Evolutionary conservation across 768 basidiomycete genomes (phyloP).

Genomic region (Lyophyllum semitale): DNA sequence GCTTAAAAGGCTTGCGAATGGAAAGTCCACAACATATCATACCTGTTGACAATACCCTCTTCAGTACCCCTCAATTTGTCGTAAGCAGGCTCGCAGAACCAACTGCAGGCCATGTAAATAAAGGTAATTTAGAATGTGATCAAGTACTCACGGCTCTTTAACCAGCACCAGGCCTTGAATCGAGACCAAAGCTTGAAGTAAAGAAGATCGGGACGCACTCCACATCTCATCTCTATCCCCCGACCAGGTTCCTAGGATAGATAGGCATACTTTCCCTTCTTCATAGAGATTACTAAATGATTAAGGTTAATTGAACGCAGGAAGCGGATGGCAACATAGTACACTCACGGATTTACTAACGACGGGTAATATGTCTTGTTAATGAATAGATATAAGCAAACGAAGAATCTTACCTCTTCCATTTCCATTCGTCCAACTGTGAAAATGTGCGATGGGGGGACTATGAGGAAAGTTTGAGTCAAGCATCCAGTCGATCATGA

Average conservation of each 20-base stretch:
- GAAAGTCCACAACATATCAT: constrained; percentile 6
- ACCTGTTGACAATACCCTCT: constrained; percentile 89
- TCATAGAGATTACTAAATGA: constrained; percentile 80
- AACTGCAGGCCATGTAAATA: constrained; percentile 40
- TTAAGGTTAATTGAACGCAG: not conserved
- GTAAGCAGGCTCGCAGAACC: constrained; percentile 92
- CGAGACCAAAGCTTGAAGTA: constrained; percentile 90
- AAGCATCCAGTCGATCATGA: constrained; percentile 92
- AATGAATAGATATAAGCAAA: not conserved
- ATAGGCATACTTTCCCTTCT: constrained; percentile 93
- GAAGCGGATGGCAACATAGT: not conserved
- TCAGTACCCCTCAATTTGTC: constrained; percentile 90
- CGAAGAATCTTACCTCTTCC: constrained; percentile 63
- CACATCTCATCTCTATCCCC: constrained; percentile 89
- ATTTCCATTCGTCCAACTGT: constrained; percentile 93
- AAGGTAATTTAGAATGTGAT: constrained; percentile 1
- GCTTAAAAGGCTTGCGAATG: constrained; percentile 5
- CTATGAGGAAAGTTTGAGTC: constrained; percentile 81
- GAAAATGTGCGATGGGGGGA: constrained; percentile 87
- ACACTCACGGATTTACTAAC: constrained; percentile 75
- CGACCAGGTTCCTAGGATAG: constrained; percentile 89
- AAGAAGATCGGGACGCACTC: constrained; percentile 80
- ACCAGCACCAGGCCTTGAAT: constrained; percentile 94
- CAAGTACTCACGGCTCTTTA: constrained; percentile 76
- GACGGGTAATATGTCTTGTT: constrained; percentile 4